phyloP scores from a whole-genome alignment of 2,329 filamentous ascomycete species.

The Trichoderma sp. region DNA sequence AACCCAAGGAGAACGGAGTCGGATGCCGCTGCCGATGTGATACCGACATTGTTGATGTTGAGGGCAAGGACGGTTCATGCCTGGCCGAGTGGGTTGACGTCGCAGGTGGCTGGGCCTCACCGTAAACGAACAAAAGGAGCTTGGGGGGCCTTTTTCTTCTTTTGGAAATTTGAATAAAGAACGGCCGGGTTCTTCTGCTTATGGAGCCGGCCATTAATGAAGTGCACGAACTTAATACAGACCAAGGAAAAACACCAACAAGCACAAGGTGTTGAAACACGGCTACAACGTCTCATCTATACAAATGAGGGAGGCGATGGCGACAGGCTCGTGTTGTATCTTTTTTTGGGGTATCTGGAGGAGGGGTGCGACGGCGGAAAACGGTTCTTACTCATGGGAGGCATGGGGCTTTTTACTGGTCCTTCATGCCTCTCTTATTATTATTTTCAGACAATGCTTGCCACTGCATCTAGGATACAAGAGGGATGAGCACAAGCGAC shows the following conservation, averaged over 20 bases:
- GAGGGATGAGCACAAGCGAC: slow-evolving; percentile 1
- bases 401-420: not conserved
- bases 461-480: slow-evolving; percentile 15
- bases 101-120: slow-evolving; percentile 81
- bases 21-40: slow-evolving; percentile 96
- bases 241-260: slow-evolving; percentile 4
- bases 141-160: not conserved
- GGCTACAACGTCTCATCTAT: slow-evolving; percentile 6
- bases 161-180: slow-evolving; percentile 14
- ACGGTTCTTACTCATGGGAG: not conserved
- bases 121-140: slow-evolving; percentile 30
- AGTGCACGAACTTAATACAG: slow-evolving; percentile 19
- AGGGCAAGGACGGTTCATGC: slow-evolving; percentile 95
- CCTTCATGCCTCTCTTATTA: not conserved
- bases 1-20: slow-evolving; percentile 90
- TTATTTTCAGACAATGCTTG: slow-evolving; percentile 3
- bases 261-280: not conserved
- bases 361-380: not conserved
- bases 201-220: slow-evolving; percentile 17
- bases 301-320: not conserved
- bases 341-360: not conserved
- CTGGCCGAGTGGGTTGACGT: slow-evolving; percentile 96
- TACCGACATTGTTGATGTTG: slow-evolving; percentile 94
- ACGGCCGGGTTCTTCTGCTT: not conserved
- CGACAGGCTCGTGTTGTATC: not conserved